Base-by-base conservation (phyloP, 2,329 filamentous ascomycete genomes). In the Hypoxylon sp. region DNA sequence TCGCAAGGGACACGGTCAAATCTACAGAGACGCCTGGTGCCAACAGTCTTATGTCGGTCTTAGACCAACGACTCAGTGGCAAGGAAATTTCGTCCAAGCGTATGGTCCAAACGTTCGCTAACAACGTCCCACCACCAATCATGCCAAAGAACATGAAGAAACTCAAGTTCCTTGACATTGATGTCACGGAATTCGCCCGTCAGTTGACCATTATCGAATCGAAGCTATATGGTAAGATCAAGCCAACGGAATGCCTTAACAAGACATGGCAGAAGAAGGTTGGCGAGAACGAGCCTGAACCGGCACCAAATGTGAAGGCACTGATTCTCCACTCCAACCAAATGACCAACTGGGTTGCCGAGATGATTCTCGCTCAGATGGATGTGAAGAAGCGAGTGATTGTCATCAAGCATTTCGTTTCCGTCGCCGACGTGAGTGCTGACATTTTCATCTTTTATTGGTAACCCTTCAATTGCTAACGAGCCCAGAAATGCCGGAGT, bases 111-210 rank as follows among this genome's bases (percentile, higher is more conserved):
- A 98, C 94, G 0, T 83, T 96, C 69, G 95, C 90, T 76, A 90
- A 90, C 73, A 90, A 92, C 68, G 91, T 92, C 0, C 95, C 96
- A 3, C 83, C 91, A 34, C 93, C 96, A 0, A 97, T 98, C 76
- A 89, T 97, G 78, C 96, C 96, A 1, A 97, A 97, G 85, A 97
- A 98, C 78, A 97, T 99, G 94, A 97, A 96, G 87, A 99, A 97
- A 81, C 87, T 99, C 73, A 99, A 98, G 79, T 98, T 99, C 81
- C 82, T 98, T 60, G 96, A 99, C 76, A 97, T 99, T 72, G 96
- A 99, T 76, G 90, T 94, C 0, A 92, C 91, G 0, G 96, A 99
- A 77, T 98, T 99, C 79, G 96, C 96, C n/a, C 90, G 96, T 50
- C 96, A 99, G 79, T 85, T 99, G 68, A 99, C 96, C 0, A 96